A percentile compares a stretch with the other conserved stretches of the same genome.
Evolutionary conservation across 1,139 yeast species (phyloP).

Genomic region (Suhomyces terraborum): DNA sequence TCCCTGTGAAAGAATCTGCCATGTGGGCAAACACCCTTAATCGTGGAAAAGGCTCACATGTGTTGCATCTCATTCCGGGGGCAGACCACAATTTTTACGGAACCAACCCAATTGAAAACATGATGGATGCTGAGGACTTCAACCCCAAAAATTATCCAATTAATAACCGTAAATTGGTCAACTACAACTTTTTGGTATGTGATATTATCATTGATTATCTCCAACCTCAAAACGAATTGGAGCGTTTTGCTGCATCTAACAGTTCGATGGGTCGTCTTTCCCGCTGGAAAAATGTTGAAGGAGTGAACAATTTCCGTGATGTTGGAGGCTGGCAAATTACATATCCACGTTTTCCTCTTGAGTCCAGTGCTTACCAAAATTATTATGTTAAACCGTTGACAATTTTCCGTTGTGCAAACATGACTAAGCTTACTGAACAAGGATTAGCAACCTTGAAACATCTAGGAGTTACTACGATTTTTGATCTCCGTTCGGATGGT

Average conservation of each 20-base stretch:
- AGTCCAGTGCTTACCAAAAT: conserved; percentile 15
- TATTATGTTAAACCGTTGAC: conserved; percentile 55
- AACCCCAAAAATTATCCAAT: conserved; percentile 49
- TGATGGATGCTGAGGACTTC: conserved; percentile 28
- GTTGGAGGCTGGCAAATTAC: conserved; percentile 71
- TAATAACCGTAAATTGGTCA: conserved; percentile 45
- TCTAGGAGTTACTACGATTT: conserved; percentile 57
- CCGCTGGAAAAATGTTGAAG: conserved; percentile 66
- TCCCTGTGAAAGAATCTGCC: conserved; percentile 66
- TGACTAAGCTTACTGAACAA: conserved; percentile 47
- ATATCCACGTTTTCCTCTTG: conserved; percentile 29
- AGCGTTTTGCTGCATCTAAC: conserved; percentile 49
- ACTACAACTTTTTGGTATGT: conserved; percentile 60
- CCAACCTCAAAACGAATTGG: conserved; percentile 48
- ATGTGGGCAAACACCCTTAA: conserved; percentile 58
- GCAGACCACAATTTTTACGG: conserved; percentile 88
- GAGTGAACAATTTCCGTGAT: conserved; percentile 75
- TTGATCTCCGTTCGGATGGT: conserved; percentile 68
- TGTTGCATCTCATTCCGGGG: conserved; percentile 55
- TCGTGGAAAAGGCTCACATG: conserved; percentile 53
- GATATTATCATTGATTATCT: conserved; percentile 57
- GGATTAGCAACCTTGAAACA: conserved; percentile 46
- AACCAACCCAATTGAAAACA: conserved; percentile 31
- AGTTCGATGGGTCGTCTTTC: conserved; percentile 41
- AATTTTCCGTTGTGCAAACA: conserved; percentile 66